Evolutionary conservation across 495 filamentous ascomycete species (phyloP), one percentile per base, ranked within the genome.

Genomic region (Penicillium malachiteum): DNA sequence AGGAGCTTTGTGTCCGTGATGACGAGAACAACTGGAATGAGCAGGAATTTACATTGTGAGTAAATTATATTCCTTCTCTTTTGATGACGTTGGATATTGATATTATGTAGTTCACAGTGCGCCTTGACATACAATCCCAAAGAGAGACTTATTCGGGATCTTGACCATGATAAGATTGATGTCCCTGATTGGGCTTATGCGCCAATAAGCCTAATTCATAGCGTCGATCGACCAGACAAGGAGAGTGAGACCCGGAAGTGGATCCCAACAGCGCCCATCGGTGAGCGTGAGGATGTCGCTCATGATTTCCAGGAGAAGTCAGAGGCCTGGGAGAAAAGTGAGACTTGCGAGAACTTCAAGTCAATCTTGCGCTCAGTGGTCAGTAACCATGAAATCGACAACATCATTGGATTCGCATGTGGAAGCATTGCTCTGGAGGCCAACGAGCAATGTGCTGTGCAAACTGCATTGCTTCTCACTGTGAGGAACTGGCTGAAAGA

Each of bases 311-410:
- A 12, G 33, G 30, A 44, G 38, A 43, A 17, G 18, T 13, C 5
- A 42, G 21, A 30, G 39, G 50, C 37, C 21, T 52, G 50, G 50
- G 39, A 52, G 44, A 30, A 52, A 16, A 52, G 49, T 14, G 39
- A 52, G 13, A 43, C 39, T 2, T 52, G 40, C 39, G 7, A 35
- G 26, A 21, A 33, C 31, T 33, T 52, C 37, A 31, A 44, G 32
- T 44, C 39, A 8, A 52, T 44, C 16, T 52, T 52, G 26, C 31
- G 16, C 18, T 44, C 38, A 21, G 11, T 32, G 5, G 50, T 14
- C 13, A 32, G 30, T 10, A n/a, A 13, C 21, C 50, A 52, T 13
- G 1, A 42, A 9, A 44, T 44, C 21, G 42, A 43, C 18, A 52
- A 52, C 3, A 44, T 52, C 50, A 30, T 52, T 9, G 50, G 50